These are phyloP conservation scores for Psilocybe subaeruginosa DNA, from an alignment of 768 basidiomycete genomes.

Conservation along the genomic window DNA sequence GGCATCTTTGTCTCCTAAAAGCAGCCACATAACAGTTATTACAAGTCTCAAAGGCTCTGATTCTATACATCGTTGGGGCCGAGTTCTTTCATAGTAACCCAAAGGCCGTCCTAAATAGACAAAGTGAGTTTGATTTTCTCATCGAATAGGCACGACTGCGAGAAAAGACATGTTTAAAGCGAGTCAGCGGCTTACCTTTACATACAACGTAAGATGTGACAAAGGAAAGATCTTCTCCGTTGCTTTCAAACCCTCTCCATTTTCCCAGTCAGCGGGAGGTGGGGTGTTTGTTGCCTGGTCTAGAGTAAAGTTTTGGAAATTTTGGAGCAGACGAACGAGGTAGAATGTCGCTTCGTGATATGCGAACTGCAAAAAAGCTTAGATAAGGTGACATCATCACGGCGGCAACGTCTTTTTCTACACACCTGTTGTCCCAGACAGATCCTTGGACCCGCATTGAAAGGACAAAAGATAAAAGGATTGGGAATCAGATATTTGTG, in stretches of 20 bases:
- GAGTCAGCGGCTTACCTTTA: conserved; percentile 34
- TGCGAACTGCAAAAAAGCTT: conserved; percentile 22
- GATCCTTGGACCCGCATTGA: conserved; percentile 38
- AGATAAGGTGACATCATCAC: neutral
- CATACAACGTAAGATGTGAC: conserved; percentile 45
- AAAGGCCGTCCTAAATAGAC: conserved; percentile 43
- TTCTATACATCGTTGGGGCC: conserved; percentile 6
- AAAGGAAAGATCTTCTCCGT: conserved; percentile 42
- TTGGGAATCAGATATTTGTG: conserved; percentile 47
- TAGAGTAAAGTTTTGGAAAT: conserved; percentile 44
- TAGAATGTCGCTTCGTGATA: conserved; percentile 46
- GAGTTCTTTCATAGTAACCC: conserved; percentile 37
- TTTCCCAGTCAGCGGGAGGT: conserved; percentile 29
- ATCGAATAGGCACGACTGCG: neutral
- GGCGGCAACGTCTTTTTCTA: conserved; percentile 22
- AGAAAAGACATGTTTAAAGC: neutral
- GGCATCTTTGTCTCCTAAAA: too few species aligned
- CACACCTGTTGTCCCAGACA: conserved; percentile 47
- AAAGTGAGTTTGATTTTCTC: neutral
- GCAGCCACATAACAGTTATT: too few species aligned
- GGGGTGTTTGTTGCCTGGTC: conserved; percentile 36
- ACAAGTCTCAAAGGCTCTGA: too few species aligned
- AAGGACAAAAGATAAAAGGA: conserved; percentile 40
- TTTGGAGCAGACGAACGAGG: conserved; percentile 53
- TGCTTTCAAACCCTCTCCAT: conserved; percentile 31